Conservation (phyloP, 2,329 filamentous ascomycete genomes). For the Dactylellina sp. region DNA sequence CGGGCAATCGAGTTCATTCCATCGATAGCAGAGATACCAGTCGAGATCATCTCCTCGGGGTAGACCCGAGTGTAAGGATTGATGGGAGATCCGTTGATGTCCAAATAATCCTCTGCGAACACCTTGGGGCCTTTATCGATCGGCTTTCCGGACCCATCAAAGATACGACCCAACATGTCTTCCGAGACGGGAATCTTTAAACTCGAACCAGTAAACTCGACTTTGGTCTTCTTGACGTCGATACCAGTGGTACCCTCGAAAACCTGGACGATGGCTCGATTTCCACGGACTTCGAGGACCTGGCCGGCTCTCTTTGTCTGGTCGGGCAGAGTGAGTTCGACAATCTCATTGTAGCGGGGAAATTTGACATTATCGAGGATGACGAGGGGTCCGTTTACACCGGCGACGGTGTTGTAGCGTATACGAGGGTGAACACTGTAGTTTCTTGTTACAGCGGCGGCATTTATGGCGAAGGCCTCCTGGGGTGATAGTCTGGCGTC, state of each 20-base stretch:
- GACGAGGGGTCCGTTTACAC: conserved; percentile 97
- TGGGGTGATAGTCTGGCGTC: conserved; percentile 59
- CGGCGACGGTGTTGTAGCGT: conserved; percentile 97
- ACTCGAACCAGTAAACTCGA: conserved; percentile 96
- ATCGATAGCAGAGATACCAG: conserved; percentile 85
- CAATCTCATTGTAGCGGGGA: conserved; percentile 93
- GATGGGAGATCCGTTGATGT: conserved; percentile 98
- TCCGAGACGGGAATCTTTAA: conserved; percentile 98
- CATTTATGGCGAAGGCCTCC: conserved; percentile 61
- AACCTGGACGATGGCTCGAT: conserved; percentile 93
- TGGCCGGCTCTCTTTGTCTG: conserved; percentile 93
- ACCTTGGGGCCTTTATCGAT: conserved; percentile 99
- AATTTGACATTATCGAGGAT: conserved; percentile 94
- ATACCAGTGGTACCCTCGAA: conserved; percentile 98
- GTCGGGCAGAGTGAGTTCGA: conserved; percentile 93
- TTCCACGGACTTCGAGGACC: conserved; percentile 96
- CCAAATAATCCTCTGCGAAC: conserved; percentile 95
- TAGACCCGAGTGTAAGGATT: conserved; percentile 98
- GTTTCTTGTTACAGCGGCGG: conserved; percentile 59
- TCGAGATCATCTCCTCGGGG: conserved; percentile 99
- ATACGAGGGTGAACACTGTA: conserved; percentile 74
- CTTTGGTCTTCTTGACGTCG: conserved; percentile 93
- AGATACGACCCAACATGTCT: conserved; percentile 99
- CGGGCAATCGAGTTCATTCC: conserved; percentile 79
- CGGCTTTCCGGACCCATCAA: conserved; percentile 92